A percentile compares a stretch with the other conserved stretches of the same genome.
Evolutionary conservation across 1,139 yeast species (phyloP).

Genomic region (Pichia cactophila): DNA sequence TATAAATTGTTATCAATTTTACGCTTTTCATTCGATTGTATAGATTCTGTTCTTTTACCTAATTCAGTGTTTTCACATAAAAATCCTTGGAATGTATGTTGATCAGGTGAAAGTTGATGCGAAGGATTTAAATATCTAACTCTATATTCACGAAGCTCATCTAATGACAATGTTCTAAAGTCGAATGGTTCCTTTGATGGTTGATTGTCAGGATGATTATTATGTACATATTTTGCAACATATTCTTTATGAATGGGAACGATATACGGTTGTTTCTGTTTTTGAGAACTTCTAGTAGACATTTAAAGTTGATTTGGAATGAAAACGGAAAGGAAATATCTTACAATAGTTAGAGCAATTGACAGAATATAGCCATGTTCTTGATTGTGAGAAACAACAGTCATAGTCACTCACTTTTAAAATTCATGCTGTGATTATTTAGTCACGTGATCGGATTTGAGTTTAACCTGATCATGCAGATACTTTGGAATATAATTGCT

Average conservation of each 20-base stretch:
- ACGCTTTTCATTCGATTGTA: slow-evolving; percentile 19
- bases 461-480: too few relatives aligned
- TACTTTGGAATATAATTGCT: too few relatives aligned
- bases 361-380: too few relatives aligned
- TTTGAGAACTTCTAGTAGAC: slow-evolving; percentile 15
- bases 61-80: slow-evolving; percentile 48
- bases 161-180: slow-evolving; percentile 48
- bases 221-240: slow-evolving; percentile 50
- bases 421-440: too few relatives aligned
- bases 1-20: slow-evolving; percentile 22
- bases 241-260: slow-evolving; percentile 57
- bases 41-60: slow-evolving; percentile 51
- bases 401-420: too few relatives aligned
- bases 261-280: slow-evolving; percentile 21
- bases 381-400: too few relatives aligned
- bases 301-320: background rate
- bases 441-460: too few relatives aligned
- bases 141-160: slow-evolving; percentile 51
- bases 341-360: too few relatives aligned
- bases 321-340: too few relatives aligned
- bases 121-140: slow-evolving; percentile 36
- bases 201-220: slow-evolving; percentile 55
- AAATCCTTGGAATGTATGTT: slow-evolving; percentile 52
- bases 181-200: slow-evolving; percentile 49
- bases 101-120: slow-evolving; percentile 38